Conservation (phyloP, 129 eudicot genomes). For the Artemisia annua region DNA sequence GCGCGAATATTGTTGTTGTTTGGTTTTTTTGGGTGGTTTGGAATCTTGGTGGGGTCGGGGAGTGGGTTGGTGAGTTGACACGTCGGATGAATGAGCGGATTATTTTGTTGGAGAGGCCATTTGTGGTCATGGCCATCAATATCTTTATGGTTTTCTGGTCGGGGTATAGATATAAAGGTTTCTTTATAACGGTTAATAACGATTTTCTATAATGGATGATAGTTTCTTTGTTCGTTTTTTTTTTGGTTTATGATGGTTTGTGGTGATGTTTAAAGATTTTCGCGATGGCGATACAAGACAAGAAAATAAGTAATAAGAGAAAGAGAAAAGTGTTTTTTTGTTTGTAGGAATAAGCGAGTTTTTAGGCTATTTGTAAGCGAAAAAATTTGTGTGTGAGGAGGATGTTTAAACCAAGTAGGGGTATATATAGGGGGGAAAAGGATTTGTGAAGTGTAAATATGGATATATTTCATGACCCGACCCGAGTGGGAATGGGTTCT, state of each 20-base stretch:
- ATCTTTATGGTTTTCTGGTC: neutral
- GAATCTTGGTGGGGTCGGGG: slow-evolving; percentile 33
- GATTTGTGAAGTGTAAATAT: neutral
- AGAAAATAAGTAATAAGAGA: neutral
- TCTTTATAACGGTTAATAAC: too few species aligned
- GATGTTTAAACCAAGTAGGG: slow-evolving; percentile 11
- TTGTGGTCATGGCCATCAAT: slow-evolving; percentile 47
- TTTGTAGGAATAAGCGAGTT: slow-evolving; percentile 6
- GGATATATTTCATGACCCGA: neutral
- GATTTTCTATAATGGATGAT: too few species aligned
- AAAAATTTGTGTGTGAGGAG: slow-evolving; percentile 30
- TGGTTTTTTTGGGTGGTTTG: slow-evolving; percentile 33
- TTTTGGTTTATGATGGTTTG: slow-evolving; percentile 17
- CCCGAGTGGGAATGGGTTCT: neutral
- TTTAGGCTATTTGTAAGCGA: slow-evolving; percentile 12
- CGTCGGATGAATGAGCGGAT: slow-evolving; percentile 33
- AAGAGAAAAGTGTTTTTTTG: neutral
- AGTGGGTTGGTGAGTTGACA: slow-evolving; percentile 20
- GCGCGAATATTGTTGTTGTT: slow-evolving; percentile 20
- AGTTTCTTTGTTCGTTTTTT: too few species aligned
- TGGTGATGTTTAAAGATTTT: neutral
- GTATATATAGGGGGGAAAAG: slow-evolving; percentile 24
- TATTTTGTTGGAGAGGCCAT: slow-evolving; percentile 34
- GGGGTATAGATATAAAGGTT: neutral
- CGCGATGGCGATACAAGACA: neutral